Conservation (phyloP, 129 eudicot genomes). For the carrot (Daucus carota) region DNA sequence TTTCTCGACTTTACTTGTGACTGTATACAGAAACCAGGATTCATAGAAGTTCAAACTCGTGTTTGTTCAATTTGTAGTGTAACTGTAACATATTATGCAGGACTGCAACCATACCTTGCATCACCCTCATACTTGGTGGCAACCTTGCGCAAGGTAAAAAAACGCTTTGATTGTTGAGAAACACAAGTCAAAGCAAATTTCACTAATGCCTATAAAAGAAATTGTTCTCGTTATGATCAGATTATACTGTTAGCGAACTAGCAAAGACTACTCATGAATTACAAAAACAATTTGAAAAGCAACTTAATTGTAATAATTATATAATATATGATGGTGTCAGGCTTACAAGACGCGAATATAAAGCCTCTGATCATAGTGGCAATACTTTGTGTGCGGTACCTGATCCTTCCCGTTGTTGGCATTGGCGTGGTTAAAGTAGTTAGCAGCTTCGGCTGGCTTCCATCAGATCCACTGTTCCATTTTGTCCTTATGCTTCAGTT, state of each 20-base stretch:
- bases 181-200: neutral
- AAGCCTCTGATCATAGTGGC: conserved; percentile 29
- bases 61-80: neutral
- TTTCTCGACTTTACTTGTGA: neutral
- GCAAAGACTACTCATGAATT: neutral
- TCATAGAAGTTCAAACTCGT: neutral
- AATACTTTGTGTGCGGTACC: conserved; percentile 49
- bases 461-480: conserved; percentile 66
- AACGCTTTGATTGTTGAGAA: neutral
- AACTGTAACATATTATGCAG: conserved; percentile 30
- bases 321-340: conserved; percentile 22
- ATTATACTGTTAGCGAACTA: neutral
- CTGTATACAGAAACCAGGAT: neutral
- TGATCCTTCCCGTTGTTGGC: conserved; percentile 58
- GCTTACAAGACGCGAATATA: conserved; percentile 40
- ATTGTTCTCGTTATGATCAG: neutral
- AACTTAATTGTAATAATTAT: too few species aligned
- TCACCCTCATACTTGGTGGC: conserved; percentile 91
- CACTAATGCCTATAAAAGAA: neutral
- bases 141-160: conserved; percentile 73
- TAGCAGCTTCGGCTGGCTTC: conserved; percentile 49
- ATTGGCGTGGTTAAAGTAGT: conserved; percentile 62
- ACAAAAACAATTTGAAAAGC: neutral
- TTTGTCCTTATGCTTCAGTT: conserved; percentile 79
- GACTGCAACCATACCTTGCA: conserved; percentile 78